Conservation (phyloP, 2,329 filamentous ascomycete genomes). For the Trichoderma sp. region DNA sequence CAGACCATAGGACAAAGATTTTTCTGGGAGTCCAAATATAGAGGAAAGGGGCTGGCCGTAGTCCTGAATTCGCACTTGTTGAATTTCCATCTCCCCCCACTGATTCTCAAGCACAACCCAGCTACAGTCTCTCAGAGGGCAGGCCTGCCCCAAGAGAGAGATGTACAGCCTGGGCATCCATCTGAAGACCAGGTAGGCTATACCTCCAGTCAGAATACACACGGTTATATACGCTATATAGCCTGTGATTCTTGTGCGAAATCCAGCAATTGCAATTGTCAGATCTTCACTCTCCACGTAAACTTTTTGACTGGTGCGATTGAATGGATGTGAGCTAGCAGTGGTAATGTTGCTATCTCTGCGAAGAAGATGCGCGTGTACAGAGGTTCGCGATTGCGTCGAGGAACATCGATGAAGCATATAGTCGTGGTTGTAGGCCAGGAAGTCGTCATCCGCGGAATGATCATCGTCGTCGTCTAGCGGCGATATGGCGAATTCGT, state of each 20-base stretch:
- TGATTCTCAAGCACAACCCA: slow-evolving; percentile 98
- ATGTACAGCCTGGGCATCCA: slow-evolving; percentile 92
- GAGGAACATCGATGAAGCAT: slow-evolving; percentile 61
- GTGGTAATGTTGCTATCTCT: slow-evolving; percentile 69
- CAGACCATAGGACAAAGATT: slow-evolving; percentile 51
- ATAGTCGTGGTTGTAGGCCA: slow-evolving; percentile 44
- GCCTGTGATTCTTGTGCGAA: slow-evolving; percentile 71
- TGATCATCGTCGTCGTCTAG: slow-evolving; percentile 42
- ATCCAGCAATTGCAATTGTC: slow-evolving; percentile 89
- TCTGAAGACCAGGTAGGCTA: slow-evolving; percentile 79
- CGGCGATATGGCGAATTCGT: slow-evolving; percentile 21
- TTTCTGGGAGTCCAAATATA: slow-evolving; percentile 66
- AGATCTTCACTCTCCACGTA: slow-evolving; percentile 93
- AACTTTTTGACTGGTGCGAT: slow-evolving; percentile 79
- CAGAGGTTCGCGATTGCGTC: slow-evolving; percentile 53
- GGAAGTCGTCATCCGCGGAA: slow-evolving; percentile 41
- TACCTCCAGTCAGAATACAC: slow-evolving; percentile 69
- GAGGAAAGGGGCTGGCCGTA: slow-evolving; percentile 58
- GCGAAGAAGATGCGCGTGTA: slow-evolving; percentile 65
- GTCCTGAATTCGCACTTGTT: slow-evolving; percentile 57
- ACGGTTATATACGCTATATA: slow-evolving; percentile 66
- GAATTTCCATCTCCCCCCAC: slow-evolving; percentile 87
- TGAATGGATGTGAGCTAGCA: slow-evolving; percentile 59
- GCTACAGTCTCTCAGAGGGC: slow-evolving; percentile 68
- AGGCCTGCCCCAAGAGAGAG: slow-evolving; percentile 65